A percentile compares a stretch with the other conserved stretches of the same genome.
phyloP scores from a whole-genome alignment of 2,329 filamentous ascomycete genomes.

The Aspergillus sp. region DNA sequence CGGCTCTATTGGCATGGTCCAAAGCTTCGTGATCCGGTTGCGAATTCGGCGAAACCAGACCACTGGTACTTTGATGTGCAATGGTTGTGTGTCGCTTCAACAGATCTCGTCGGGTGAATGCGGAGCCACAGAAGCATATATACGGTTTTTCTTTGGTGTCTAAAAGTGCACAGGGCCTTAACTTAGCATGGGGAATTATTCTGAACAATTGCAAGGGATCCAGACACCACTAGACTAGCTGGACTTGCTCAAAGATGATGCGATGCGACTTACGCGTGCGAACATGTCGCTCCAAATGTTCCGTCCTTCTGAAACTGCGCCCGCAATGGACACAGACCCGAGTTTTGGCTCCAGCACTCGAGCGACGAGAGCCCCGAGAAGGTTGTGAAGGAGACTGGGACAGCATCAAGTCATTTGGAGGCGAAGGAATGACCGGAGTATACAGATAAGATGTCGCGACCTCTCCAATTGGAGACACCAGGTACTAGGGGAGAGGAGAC shows the following conservation, averaged over 20 bases:
- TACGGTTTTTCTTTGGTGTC: conserved; percentile 42
- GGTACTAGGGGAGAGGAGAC: conserved; percentile 4
- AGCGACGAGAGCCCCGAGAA: conserved; percentile 26
- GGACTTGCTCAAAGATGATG: background rate
- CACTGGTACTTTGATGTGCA: conserved; percentile 32
- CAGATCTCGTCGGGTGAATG: conserved; percentile 39
- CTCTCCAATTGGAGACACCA: conserved; percentile 27
- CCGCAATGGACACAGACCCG: conserved; percentile 39
- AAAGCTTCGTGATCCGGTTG: conserved; percentile 26
- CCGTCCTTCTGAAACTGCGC: conserved; percentile 37
- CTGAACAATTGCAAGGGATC: background rate
- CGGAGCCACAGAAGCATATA: conserved; percentile 39
- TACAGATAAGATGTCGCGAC: conserved; percentile 4
- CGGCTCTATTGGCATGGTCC: conserved; percentile 19
- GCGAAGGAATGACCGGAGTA: background rate
- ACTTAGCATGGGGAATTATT: too few relatives aligned
- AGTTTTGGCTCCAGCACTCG: conserved; percentile 31
- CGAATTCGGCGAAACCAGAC: conserved; percentile 31
- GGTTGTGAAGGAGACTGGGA: conserved; percentile 32
- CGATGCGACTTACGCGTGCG: conserved; percentile 34
- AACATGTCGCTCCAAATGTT: conserved; percentile 40
- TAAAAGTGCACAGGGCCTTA: conserved; percentile 16
- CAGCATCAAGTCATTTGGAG: conserved; percentile 34
- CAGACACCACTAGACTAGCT: background rate
- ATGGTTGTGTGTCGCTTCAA: conserved; percentile 39